phyloP scores from a whole-genome alignment of 1,284 basidiomycete genomes.

The Ceratobasidium sp. region DNA sequence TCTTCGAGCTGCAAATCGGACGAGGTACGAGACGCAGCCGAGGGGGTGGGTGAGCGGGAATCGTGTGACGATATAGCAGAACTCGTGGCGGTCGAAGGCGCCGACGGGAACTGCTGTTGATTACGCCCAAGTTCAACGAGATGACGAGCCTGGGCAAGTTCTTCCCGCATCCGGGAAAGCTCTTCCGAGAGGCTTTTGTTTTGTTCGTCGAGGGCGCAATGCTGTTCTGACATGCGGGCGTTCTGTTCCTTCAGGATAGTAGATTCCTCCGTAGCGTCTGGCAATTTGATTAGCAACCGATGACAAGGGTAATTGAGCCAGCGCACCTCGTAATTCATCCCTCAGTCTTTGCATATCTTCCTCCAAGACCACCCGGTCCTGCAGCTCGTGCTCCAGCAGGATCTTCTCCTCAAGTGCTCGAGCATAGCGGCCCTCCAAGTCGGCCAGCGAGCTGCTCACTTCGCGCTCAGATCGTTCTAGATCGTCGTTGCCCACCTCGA shows the following conservation, averaged over 20 bases:
- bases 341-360: conserved; percentile 93
- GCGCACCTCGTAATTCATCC: conserved; percentile 91
- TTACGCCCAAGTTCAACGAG: conserved; percentile 22
- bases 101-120: conserved; percentile 33
- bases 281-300: conserved; percentile 48
- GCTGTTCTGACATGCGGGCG: conserved; percentile 56
- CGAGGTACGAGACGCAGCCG: conserved; percentile 25
- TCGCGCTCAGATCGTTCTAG: conserved; percentile 88
- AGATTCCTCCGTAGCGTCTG: conserved; percentile 88
- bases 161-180: conserved; percentile 31
- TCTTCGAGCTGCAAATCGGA: conserved; percentile 33
- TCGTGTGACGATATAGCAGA: conserved; percentile 29
- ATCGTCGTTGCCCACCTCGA: conserved; percentile 97
- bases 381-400: conserved; percentile 94
- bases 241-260: conserved; percentile 82
- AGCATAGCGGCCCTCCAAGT: conserved; percentile 92
- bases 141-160: conserved; percentile 28
- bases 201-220: conserved; percentile 53
- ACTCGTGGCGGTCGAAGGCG: conserved; percentile 27
- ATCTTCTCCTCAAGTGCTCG: conserved; percentile 96
- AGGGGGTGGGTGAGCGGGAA: conserved; percentile 35
- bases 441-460: conserved; percentile 87
- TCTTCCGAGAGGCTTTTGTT: conserved; percentile 29
- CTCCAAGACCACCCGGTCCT: conserved; percentile 90
- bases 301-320: conserved; percentile 15